Conservation (phyloP, 1,284 basidiomycete species). For the Rhodofomes roseus region DNA sequence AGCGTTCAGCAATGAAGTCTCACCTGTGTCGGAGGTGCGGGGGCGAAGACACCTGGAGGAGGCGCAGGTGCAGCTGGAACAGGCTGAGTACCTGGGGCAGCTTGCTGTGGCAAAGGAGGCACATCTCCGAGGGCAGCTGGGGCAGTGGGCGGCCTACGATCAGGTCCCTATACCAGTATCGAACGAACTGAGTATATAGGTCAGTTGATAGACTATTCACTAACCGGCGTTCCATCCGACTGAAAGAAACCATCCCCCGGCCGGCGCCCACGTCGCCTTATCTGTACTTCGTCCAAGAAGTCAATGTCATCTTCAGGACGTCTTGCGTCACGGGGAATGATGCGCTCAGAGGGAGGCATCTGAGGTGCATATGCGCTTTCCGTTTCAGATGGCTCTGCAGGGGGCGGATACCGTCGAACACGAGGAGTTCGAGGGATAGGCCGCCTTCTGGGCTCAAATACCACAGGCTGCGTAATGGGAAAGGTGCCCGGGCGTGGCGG, state of each 20-base stretch:
- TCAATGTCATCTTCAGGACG: constrained; percentile 16
- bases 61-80: constrained; percentile 1
- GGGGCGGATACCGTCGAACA: background rate
- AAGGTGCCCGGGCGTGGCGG: constrained; percentile 26
- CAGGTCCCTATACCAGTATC: background rate
- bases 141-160: constrained; percentile 2
- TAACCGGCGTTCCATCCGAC: background rate
- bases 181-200: no score
- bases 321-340: background rate
- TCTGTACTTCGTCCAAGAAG: constrained; percentile 11
- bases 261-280: constrained; percentile 6
- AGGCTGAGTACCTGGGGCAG: background rate
- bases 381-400: background rate
- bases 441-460: constrained; percentile 2
- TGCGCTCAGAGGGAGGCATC: background rate
- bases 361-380: background rate
- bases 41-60: constrained; percentile 8
- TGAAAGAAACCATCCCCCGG: constrained; percentile 1
- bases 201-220: no score
- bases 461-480: constrained; percentile 18
- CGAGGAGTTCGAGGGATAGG: background rate
- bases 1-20: constrained; percentile 22
- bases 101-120: background rate
- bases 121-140: constrained; percentile 2
- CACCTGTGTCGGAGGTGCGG: constrained; percentile 8